These are phyloP conservation scores for Trichoderma citrinoviride DNA, from an alignment of 2,329 filamentous ascomycete genomes.

Conservation along the genomic window DNA sequence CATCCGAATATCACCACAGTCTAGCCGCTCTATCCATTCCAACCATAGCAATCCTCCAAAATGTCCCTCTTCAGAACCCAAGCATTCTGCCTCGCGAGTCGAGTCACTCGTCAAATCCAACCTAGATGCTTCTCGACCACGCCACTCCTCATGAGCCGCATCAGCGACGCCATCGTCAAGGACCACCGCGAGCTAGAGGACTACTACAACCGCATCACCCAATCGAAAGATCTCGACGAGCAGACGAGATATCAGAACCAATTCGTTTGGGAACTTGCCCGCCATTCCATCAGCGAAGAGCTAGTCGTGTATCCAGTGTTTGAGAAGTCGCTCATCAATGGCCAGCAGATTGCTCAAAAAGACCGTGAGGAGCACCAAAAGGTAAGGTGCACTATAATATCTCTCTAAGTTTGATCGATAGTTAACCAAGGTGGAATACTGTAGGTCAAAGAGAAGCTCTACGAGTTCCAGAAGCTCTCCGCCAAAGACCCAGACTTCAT, in stretches of 20 bases:
- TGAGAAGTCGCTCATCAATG: conserved; percentile 44
- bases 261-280: conserved; percentile 48
- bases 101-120: not conserved
- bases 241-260: conserved; percentile 43
- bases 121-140: not conserved
- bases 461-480: conserved; percentile 7
- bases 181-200: conserved; percentile 33
- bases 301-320: conserved; percentile 54
- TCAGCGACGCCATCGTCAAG: conserved; percentile 29
- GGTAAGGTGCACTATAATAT: conserved; percentile 30
- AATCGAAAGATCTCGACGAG: conserved; percentile 36
- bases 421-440: not conserved
- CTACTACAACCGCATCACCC: conserved; percentile 42
- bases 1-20: too few relatives aligned
- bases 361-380: conserved; percentile 48
- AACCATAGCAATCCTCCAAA: not conserved
- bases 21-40: too few relatives aligned
- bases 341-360: conserved; percentile 44
- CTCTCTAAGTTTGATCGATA: too few relatives aligned
- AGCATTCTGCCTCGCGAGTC: not conserved
- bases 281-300: conserved; percentile 48
- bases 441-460: conserved; percentile 7
- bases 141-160: not conserved
- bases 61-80: not conserved
- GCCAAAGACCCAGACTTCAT: not conserved